These are phyloP conservation scores for Stentor coeruleus DNA, from an alignment of 73 alveolate genomes.

Conservation along the genomic window DNA sequence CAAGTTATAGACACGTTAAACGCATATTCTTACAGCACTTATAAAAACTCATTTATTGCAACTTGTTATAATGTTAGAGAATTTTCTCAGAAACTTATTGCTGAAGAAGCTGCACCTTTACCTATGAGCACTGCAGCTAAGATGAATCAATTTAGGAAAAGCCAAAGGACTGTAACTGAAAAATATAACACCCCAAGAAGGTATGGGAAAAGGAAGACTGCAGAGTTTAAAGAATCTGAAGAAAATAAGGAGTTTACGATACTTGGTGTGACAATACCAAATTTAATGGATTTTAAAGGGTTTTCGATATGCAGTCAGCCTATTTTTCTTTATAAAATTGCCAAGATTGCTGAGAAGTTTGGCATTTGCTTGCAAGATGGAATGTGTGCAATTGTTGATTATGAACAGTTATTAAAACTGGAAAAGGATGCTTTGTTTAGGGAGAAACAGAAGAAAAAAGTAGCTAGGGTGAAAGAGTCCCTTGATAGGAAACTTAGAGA, in stretches of 20 bases:
- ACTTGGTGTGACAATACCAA: background rate
- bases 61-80: background rate
- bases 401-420: background rate
- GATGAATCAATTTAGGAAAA: background rate
- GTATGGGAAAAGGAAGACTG: background rate
- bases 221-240: background rate
- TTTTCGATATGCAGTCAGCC: background rate
- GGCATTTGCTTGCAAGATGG: background rate
- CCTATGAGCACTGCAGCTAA: background rate
- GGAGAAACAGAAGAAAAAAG: background rate
- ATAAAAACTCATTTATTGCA: slow-evolving; percentile 2
- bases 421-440: background rate
- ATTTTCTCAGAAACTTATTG: background rate
- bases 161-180: background rate
- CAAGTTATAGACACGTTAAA: background rate
- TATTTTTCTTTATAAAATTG: background rate
- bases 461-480: too few species aligned
- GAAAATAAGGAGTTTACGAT: background rate
- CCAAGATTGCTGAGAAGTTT: background rate
- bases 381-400: background rate
- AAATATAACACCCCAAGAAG: too few species aligned
- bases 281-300: background rate
- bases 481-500: too few species aligned
- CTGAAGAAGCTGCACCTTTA: background rate
- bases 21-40: background rate